A percentile compares a stretch with the other conserved stretches of the same genome.
Conservation (phyloP, 2,329 filamentous ascomycete species). For the Cryphonectria naterciae region DNA sequence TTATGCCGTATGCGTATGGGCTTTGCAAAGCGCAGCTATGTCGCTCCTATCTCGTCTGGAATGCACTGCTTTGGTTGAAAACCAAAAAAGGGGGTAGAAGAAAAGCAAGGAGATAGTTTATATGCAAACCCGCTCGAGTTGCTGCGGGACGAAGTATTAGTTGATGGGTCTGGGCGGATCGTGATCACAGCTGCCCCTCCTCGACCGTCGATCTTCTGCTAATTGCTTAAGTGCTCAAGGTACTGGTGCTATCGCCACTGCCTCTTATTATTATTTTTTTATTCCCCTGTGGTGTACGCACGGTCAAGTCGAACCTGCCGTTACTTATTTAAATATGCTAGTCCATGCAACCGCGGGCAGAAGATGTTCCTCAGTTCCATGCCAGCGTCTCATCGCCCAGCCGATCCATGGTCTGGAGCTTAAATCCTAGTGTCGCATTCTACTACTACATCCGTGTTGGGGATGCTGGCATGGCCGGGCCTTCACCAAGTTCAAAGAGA, state of each 20-base stretch:
- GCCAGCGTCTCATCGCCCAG: background rate
- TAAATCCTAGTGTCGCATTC: background rate
- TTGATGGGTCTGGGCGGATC: background rate
- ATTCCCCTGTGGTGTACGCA: background rate
- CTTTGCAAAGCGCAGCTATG: background rate
- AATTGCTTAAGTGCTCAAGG: too few species aligned
- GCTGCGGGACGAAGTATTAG: background rate
- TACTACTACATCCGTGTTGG: background rate
- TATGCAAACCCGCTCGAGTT: background rate
- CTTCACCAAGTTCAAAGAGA: background rate
- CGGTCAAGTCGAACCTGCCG: background rate
- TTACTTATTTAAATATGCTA: background rate
- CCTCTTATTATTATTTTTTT: background rate
- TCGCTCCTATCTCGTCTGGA: background rate
- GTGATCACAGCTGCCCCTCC: background rate
- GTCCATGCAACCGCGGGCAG: background rate
- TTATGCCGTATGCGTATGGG: background rate
- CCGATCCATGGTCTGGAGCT: background rate
- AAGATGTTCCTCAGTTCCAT: background rate
- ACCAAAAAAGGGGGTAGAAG: background rate
- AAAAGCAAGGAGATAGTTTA: background rate
- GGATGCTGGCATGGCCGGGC: background rate
- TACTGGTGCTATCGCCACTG: background rate
- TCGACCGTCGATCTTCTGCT: background rate
- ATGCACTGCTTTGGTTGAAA: background rate